Percentiles rank a stretch among this genome's conserved stretches.
Evolutionary conservation across 1,284 basidiomycete genomes (phyloP).

Genomic region (Boletus nobilissimus): DNA sequence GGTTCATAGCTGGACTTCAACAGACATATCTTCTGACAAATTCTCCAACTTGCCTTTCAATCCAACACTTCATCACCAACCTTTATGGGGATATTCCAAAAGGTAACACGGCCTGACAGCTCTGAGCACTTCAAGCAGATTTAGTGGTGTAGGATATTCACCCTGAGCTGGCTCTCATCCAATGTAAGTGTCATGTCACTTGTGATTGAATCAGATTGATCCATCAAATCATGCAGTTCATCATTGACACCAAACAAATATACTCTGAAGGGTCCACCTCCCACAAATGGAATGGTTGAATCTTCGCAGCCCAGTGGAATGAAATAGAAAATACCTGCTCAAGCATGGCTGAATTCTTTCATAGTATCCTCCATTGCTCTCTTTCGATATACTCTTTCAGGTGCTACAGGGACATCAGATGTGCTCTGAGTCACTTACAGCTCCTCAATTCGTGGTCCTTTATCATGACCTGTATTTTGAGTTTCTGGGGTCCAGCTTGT

Average conservation of each 20-base stretch:
- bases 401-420: neutral
- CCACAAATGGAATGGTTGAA: neutral
- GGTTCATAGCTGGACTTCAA: neutral
- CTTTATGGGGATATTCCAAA: neutral
- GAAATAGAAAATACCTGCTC: neutral
- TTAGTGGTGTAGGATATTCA: neutral
- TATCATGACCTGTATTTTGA: too few species aligned
- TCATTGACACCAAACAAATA: neutral
- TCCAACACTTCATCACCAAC: neutral
- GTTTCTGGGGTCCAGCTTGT: too few species aligned
- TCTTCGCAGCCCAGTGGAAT: neutral
- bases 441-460: neutral
- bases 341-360: neutral
- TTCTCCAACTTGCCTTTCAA: neutral
- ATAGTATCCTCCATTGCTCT: neutral
- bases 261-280: neutral
- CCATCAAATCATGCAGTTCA: neutral
- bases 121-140: neutral
- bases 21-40: neutral
- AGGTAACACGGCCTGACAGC: neutral
- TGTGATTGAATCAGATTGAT: neutral
- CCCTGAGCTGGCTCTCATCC: neutral
- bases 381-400: neutral
- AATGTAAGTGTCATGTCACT: neutral
- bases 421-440: neutral